Percentiles rank a stretch among this genome's conserved stretches.
Conservation (phyloP, 2,329 filamentous ascomycete species). For the Pseudofabraea citricarpa region DNA sequence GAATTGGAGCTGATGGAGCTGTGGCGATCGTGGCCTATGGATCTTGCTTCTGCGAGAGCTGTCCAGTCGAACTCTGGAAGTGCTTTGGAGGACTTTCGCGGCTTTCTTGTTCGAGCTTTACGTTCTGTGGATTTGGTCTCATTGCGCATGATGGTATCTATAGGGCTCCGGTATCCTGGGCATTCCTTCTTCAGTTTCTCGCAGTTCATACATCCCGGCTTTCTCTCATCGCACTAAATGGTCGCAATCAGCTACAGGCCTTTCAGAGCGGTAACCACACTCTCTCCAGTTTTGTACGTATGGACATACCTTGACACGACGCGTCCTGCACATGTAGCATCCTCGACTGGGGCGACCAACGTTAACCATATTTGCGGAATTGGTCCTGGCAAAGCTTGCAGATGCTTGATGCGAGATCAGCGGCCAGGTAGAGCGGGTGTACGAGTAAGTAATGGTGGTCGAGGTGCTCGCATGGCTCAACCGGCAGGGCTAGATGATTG, state of each 20-base stretch:
- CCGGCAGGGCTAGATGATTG: background rate
- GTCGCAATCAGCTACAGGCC: too few species aligned
- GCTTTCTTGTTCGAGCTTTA: slow-evolving; percentile 46
- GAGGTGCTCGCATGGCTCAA: background rate
- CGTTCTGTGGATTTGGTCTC: slow-evolving; percentile 61
- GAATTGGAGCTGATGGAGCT: slow-evolving; percentile 1
- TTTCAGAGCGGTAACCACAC: too few species aligned
- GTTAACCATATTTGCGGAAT: slow-evolving; percentile 48
- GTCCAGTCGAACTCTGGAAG: slow-evolving; percentile 4
- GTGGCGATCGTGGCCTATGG: background rate
- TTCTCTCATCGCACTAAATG: slow-evolving; percentile 59
- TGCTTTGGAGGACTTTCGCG: slow-evolving; percentile 1
- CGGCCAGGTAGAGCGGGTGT: background rate
- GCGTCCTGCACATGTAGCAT: slow-evolving; percentile 66
- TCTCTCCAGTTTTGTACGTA: background rate
- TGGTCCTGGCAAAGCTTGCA: background rate
- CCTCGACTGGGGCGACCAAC: slow-evolving; percentile 58
- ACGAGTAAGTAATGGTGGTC: background rate
- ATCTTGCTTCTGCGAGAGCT: background rate
- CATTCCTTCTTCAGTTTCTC: slow-evolving; percentile 54
- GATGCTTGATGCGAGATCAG: background rate
- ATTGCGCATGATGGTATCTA: slow-evolving; percentile 64
- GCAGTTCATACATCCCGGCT: slow-evolving; percentile 58
- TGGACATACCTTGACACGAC: slow-evolving; percentile 61
- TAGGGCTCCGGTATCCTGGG: slow-evolving; percentile 61